Evolutionary conservation across 192 early-diverging fungal species (phyloP).

Genomic region (Helicostylum pulchrum): DNA sequence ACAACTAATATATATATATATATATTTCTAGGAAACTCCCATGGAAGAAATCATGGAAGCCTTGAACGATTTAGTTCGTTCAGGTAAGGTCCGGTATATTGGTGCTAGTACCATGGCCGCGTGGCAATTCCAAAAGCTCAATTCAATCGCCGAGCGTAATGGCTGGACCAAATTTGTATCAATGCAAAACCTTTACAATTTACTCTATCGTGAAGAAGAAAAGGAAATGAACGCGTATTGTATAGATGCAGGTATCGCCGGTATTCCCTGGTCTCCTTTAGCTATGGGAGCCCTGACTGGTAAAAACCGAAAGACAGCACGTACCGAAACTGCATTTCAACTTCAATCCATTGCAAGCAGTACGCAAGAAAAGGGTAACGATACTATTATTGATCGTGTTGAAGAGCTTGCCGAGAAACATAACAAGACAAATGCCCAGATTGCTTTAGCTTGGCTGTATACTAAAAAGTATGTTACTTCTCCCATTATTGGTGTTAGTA

Average conservation of each 20-base stretch:
- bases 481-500: conserved; percentile 28
- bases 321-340: neutral
- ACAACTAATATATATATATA: neutral
- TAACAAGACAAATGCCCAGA: conserved; percentile 16
- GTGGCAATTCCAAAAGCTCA: conserved; percentile 37
- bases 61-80: conserved; percentile 60
- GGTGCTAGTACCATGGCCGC: conserved; percentile 37
- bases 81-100: conserved; percentile 55
- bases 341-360: neutral
- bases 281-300: conserved; percentile 29
- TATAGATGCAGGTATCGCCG: conserved; percentile 28
- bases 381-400: conserved; percentile 23
- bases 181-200: conserved; percentile 36
- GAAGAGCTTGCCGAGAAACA: conserved; percentile 21
- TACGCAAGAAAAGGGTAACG: neutral
- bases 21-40: conserved; percentile 44
- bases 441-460: conserved; percentile 30
- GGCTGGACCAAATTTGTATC: conserved; percentile 31
- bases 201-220: conserved; percentile 42
- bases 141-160: conserved; percentile 35
- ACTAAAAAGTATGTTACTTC: conserved; percentile 18
- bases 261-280: conserved; percentile 28
- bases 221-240: conserved; percentile 39
- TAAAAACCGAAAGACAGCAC: conserved; percentile 18
- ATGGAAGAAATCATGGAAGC: conserved; percentile 72